phyloP scores from a whole-genome alignment of 805 yeast genomes.

The Barnettozyma salicaria region DNA sequence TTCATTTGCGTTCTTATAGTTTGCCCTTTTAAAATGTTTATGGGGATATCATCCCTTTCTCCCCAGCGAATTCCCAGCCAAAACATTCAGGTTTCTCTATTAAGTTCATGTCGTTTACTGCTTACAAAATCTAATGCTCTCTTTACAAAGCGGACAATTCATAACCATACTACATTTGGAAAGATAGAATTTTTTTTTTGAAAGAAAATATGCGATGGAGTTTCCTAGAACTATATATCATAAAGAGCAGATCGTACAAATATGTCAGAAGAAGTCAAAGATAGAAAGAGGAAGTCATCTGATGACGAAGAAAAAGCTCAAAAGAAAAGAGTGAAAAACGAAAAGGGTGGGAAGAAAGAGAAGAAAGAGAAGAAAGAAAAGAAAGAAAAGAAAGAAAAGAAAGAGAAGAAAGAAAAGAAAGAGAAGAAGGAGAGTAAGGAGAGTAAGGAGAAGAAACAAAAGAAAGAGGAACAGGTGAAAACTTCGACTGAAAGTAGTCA shows the following conservation, averaged over 20 bases:
- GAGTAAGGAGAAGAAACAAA: conserved; percentile 31
- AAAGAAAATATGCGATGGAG: conserved; percentile 8
- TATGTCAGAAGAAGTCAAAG: conserved; percentile 24
- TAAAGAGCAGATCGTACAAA: neutral
- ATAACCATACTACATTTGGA: too few species aligned
- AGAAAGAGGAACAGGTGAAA: conserved; percentile 25
- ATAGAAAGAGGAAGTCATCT: conserved; percentile 24
- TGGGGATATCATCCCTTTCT: too few species aligned
- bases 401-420: conserved; percentile 24
- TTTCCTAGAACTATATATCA: neutral
- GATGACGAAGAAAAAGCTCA: conserved; percentile 18
- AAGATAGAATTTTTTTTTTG: conserved; percentile 5
- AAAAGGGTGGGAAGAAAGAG: conserved; percentile 35
- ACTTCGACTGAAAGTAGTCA: too few species aligned
- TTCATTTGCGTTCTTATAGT: too few species aligned
- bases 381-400: conserved; percentile 20
- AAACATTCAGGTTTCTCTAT: too few species aligned
- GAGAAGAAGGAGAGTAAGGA: conserved; percentile 34
- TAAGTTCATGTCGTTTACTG: too few species aligned
- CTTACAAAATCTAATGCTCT: too few species aligned
- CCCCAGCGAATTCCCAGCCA: too few species aligned
- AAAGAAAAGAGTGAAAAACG: conserved; percentile 24
- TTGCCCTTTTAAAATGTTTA: too few species aligned
- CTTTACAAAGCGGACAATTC: too few species aligned
- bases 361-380: conserved; percentile 27